These are phyloP conservation scores for Pouteria glomerata DNA, from an alignment of 148 eudicot genomes.

Conservation along the genomic window DNA sequence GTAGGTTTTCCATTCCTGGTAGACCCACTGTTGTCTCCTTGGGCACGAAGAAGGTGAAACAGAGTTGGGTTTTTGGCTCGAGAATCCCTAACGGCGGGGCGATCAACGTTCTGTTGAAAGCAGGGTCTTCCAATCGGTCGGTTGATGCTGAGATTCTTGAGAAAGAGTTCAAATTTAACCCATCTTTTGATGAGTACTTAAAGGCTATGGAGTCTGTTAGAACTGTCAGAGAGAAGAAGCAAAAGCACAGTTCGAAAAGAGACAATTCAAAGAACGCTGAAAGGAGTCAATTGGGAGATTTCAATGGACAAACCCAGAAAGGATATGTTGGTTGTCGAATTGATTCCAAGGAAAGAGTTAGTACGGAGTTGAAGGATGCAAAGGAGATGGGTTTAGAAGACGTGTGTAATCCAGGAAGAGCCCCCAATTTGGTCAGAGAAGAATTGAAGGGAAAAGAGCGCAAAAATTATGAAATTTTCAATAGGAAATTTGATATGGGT, in stretches of 20 bases:
- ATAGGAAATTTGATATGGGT: conserved; percentile 9
- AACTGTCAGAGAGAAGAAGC: conserved; percentile 32
- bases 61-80: conserved; percentile 7
- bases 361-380: conserved; percentile 2
- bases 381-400: conserved; percentile 5
- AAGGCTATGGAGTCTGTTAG: conserved; percentile 70
- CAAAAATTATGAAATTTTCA: neutral
- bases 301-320: neutral
- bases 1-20: conserved; percentile 21
- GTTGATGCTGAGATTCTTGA: conserved; percentile 16
- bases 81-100: neutral
- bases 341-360: neutral
- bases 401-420: conserved; percentile 1
- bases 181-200: conserved; percentile 78
- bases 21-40: conserved; percentile 26
- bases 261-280: neutral
- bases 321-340: neutral
- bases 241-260: neutral
- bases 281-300: neutral
- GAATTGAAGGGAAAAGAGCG: neutral
- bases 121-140: conserved; percentile 1
- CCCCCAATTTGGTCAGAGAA: conserved; percentile 2
- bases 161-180: conserved; percentile 48
- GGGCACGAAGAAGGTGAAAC: conserved; percentile 25
- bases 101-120: conserved; percentile 7